phyloP scores from a whole-genome alignment of 2,329 filamentous ascomycete species.

The Sclerotinia sclerotiorum region DNA sequence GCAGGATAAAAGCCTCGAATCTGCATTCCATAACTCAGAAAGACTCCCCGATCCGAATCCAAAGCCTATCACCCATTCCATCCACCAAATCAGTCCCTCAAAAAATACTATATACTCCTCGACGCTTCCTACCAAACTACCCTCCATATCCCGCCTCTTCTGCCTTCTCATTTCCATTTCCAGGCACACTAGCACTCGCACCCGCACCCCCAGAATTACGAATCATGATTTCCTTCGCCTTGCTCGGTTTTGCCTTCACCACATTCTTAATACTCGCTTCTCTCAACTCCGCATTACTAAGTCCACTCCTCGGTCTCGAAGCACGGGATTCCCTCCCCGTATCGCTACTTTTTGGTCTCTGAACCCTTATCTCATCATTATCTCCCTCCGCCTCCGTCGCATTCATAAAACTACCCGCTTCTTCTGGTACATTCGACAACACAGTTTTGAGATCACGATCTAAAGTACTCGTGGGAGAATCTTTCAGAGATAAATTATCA shows the following conservation, averaged over 20 bases:
- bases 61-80: not conserved
- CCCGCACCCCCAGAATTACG: not conserved
- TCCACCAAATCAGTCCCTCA: no score
- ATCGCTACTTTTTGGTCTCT: conserved; percentile 13
- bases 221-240: conserved; percentile 13
- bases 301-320: conserved; percentile 19
- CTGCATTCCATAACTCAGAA: not conserved
- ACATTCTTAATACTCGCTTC: conserved; percentile 22
- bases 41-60: not conserved
- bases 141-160: conserved; percentile 7
- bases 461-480: not conserved
- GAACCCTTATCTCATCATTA: not conserved
- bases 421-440: conserved; percentile 15
- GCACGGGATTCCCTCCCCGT: not conserved
- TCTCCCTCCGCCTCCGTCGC: not conserved
- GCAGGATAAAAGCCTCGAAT: not conserved
- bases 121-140: not conserved
- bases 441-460: conserved; percentile 2
- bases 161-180: conserved; percentile 2
- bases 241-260: conserved; percentile 1
- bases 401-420: conserved; percentile 12
- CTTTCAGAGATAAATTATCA: not conserved
- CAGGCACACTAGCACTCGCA: not conserved
- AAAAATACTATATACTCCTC: not conserved
- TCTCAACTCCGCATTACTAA: conserved; percentile 20